Evolutionary conservation across 1,284 basidiomycete species (phyloP).

Genomic region (Ceratobasidium sp.): DNA sequence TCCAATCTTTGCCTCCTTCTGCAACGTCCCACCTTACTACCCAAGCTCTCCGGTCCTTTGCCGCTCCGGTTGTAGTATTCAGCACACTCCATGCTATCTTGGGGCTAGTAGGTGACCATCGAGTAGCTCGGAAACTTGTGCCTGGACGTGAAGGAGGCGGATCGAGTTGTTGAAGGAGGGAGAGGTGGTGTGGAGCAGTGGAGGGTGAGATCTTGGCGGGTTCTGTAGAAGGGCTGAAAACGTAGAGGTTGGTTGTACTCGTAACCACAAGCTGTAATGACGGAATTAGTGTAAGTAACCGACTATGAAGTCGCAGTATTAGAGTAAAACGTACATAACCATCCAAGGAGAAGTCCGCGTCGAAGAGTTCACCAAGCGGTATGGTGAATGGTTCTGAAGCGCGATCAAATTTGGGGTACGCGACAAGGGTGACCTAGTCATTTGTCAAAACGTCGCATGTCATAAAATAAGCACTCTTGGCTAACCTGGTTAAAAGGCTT

Average conservation of each 20-base stretch:
- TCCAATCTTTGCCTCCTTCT: conserved; percentile 57
- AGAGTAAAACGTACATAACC: conserved; percentile 57
- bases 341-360: conserved; percentile 68
- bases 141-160: conserved; percentile 11
- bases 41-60: conserved; percentile 33
- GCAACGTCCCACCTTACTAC: conserved; percentile 46
- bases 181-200: conserved; percentile 9
- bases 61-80: conserved; percentile 3
- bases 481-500: conserved; percentile 58
- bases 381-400: conserved; percentile 60
- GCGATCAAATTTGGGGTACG: conserved; percentile 70
- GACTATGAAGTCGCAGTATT: background rate
- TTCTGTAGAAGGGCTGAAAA: conserved; percentile 41
- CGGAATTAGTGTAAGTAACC: background rate
- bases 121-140: conserved; percentile 21
- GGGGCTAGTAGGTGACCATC: conserved; percentile 19
- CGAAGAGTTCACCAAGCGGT: conserved; percentile 77
- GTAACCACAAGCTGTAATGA: conserved; percentile 45
- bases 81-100: conserved; percentile 32
- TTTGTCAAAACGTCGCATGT: conserved; percentile 28
- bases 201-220: conserved; percentile 21
- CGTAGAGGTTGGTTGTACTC: conserved; percentile 45
- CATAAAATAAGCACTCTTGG: conserved; percentile 36
- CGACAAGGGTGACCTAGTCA: conserved; percentile 70
- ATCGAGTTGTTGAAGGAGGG: conserved; percentile 5